Percentiles rank a stretch among this genome's conserved stretches.
Conservation (phyloP, 306 rosid species). For the Cicer cuneatum region DNA sequence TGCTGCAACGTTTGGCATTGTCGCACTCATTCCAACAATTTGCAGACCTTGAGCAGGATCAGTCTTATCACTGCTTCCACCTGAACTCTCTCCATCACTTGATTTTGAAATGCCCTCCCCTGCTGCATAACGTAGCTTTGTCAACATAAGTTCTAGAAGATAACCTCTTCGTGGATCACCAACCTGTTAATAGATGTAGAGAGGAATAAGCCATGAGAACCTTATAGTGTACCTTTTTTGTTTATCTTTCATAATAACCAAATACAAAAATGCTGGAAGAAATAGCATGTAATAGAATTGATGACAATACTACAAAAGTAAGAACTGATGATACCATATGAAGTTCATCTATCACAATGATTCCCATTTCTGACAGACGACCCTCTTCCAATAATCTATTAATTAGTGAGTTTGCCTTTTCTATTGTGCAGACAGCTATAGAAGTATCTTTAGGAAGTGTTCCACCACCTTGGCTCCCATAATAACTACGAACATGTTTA, state of each 20-base stretch:
- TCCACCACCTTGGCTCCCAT: constrained; percentile 96
- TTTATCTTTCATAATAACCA: constrained; percentile 40
- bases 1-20: constrained; percentile 98
- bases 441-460: constrained; percentile 95
- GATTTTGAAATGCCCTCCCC: constrained; percentile 89
- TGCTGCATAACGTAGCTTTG: constrained; percentile 98
- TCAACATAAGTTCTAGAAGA: constrained; percentile 94
- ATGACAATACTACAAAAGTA: constrained; percentile 32
- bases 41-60: constrained; percentile 93
- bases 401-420: constrained; percentile 90
- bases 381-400: constrained; percentile 94
- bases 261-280: not conserved
- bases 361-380: constrained; percentile 93
- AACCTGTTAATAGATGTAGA: constrained; percentile 68
- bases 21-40: constrained; percentile 99
- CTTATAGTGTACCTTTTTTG: constrained; percentile 34
- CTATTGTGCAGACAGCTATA: constrained; percentile 96
- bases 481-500: constrained; percentile 93
- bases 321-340: constrained; percentile 74
- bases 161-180: constrained; percentile 91
- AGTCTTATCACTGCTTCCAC: constrained; percentile 80
- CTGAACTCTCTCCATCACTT: constrained; percentile 89
- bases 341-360: constrained; percentile 93
- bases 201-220: constrained; percentile 46
- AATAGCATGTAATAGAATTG: constrained; percentile 33